These are phyloP conservation scores for Penicillium sp. DNA, from an alignment of 2,329 filamentous ascomycete species.

Conservation along the genomic window DNA sequence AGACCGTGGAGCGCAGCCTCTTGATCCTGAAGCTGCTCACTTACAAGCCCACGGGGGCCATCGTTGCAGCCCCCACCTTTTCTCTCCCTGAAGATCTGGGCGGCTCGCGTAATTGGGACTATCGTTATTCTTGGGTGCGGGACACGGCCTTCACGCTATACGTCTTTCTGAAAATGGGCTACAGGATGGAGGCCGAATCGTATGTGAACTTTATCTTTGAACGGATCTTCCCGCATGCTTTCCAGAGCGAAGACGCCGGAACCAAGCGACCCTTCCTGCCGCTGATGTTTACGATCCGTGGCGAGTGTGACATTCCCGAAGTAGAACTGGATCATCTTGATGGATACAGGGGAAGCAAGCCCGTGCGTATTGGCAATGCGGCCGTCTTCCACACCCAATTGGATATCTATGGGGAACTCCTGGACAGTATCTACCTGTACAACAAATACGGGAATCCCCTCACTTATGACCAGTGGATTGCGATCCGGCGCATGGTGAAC, in stretches of 20 bases:
- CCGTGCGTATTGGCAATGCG: conserved; percentile 71
- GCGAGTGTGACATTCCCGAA: conserved; percentile 69
- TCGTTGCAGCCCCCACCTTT: conserved; percentile 70
- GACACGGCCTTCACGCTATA: conserved; percentile 75
- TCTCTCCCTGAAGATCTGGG: conserved; percentile 71
- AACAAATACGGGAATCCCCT: conserved; percentile 75
- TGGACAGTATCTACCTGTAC: conserved; percentile 72
- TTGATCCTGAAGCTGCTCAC: conserved; percentile 72
- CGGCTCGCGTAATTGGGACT: conserved; percentile 52
- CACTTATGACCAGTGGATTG: conserved; percentile 70
- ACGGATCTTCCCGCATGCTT: conserved; percentile 49
- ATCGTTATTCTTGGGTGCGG: conserved; percentile 65
- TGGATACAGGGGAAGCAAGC: conserved; percentile 64
- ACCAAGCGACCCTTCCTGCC: conserved; percentile 55
- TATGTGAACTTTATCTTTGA: conserved; percentile 76
- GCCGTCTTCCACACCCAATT: conserved; percentile 72
- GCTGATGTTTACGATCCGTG: conserved; percentile 76
- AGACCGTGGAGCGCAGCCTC: conserved; percentile 65
- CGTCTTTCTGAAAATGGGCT: conserved; percentile 68
- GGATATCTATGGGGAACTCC: conserved; percentile 73
- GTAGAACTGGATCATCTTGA: conserved; percentile 63
- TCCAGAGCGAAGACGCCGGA: conserved; percentile 55
- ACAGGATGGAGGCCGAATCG: conserved; percentile 69
- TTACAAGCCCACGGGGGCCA: conserved; percentile 72
- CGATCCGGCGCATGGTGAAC: conserved; percentile 63